These are phyloP conservation scores for Tolypocladium capitatum DNA, from an alignment of 2,329 filamentous ascomycete species.

Conservation along the genomic window DNA sequence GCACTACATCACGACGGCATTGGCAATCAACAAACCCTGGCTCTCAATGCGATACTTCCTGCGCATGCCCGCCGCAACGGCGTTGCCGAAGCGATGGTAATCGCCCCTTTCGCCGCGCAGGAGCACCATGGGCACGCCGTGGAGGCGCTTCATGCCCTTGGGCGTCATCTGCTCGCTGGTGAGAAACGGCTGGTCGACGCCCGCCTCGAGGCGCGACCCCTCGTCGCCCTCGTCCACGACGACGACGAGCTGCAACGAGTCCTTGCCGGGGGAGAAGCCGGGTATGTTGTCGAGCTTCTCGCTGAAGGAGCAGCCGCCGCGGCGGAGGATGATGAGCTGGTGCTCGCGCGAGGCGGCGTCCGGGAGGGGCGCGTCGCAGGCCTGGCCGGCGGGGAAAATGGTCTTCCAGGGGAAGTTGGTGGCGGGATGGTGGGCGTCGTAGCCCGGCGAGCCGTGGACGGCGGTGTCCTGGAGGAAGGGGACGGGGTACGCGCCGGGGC, in stretches of 20 bases:
- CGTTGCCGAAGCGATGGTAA: slow-evolving; percentile 48
- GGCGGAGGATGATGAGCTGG: slow-evolving; percentile 68
- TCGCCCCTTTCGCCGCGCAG: slow-evolving; percentile 52
- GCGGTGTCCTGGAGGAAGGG: slow-evolving; percentile 50
- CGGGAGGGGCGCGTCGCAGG: slow-evolving; percentile 47
- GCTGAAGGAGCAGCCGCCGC: slow-evolving; percentile 75
- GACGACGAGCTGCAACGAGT: slow-evolving; percentile 66
- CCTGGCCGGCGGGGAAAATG: slow-evolving; percentile 57
- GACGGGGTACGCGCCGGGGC: slow-evolving; percentile 52
- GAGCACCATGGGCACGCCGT: slow-evolving; percentile 74
- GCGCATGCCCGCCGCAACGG: slow-evolving; percentile 60
- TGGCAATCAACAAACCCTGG: slow-evolving; percentile 64
- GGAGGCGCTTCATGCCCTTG: slow-evolving; percentile 51
- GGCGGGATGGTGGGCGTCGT: slow-evolving; percentile 21
- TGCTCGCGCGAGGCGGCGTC: slow-evolving; percentile 40
- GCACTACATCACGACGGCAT: slow-evolving; percentile 50
- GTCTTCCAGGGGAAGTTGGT: slow-evolving; percentile 51
- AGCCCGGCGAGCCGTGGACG: slow-evolving; percentile 26
- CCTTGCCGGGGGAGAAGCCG: slow-evolving; percentile 47
- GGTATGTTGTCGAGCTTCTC: slow-evolving; percentile 80
- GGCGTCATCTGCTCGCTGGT: slow-evolving; percentile 62
- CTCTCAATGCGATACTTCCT: slow-evolving; percentile 71
- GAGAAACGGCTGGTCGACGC: slow-evolving; percentile 49
- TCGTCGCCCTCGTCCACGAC: slow-evolving; percentile 41
- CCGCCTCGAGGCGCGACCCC: slow-evolving; percentile 12